These are phyloP conservation scores for Moesziomyces parantarcticus DNA, from an alignment of 1,284 basidiomycete species.

Conservation along the genomic window DNA sequence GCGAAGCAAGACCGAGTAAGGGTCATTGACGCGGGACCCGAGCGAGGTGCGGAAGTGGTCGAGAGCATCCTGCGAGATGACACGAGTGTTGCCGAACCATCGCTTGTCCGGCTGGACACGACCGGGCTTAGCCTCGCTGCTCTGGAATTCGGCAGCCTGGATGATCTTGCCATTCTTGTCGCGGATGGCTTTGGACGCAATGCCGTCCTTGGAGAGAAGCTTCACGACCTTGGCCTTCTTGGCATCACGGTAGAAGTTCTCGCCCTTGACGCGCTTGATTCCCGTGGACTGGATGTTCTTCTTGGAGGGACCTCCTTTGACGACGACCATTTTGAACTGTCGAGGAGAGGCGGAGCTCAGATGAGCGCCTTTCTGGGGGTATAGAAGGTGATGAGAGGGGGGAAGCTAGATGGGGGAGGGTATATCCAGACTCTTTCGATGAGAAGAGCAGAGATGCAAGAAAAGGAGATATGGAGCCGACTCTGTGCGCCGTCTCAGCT, in stretches of 20 bases:
- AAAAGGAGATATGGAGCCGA: background rate
- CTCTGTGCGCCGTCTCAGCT: background rate
- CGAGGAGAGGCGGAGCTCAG: slow-evolving; percentile 2
- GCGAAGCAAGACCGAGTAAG: slow-evolving; percentile 64
- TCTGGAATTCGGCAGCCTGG: slow-evolving; percentile 64
- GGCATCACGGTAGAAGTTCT: slow-evolving; percentile 68
- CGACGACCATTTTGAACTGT: slow-evolving; percentile 46
- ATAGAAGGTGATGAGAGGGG: slow-evolving; percentile 1
- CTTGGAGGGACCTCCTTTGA: slow-evolving; percentile 55
- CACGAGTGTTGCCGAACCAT: slow-evolving; percentile 83
- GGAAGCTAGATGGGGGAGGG: background rate
- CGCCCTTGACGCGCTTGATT: slow-evolving; percentile 59
- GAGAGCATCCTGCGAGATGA: slow-evolving; percentile 74
- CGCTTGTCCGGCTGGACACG: slow-evolving; percentile 67
- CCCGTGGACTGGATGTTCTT: slow-evolving; percentile 53
- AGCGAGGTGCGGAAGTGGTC: slow-evolving; percentile 72
- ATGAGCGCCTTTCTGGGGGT: slow-evolving; percentile 18
- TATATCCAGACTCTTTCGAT: slow-evolving; percentile 6
- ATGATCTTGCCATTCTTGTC: slow-evolving; percentile 65
- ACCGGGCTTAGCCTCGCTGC: slow-evolving; percentile 65
- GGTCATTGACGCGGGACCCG: slow-evolving; percentile 61
- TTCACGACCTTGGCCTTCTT: slow-evolving; percentile 66
- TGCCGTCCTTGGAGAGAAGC: slow-evolving; percentile 63
- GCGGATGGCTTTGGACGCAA: slow-evolving; percentile 64
- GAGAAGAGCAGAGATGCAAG: background rate